These are phyloP conservation scores for Candida glucosophila DNA, from an alignment of 1,139 yeast species.

Conservation along the genomic window DNA sequence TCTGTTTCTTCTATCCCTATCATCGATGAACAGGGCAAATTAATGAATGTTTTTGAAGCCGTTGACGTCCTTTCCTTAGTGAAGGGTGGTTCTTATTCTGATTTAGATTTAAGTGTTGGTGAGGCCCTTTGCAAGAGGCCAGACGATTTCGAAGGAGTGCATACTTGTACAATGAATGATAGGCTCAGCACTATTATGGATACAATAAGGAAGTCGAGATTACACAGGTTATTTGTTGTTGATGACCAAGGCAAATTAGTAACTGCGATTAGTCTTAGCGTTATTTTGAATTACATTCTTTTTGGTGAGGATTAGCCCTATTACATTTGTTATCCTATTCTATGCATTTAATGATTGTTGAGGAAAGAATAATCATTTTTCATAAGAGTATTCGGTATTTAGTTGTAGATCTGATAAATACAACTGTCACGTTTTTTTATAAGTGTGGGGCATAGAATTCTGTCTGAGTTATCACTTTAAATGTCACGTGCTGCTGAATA, in stretches of 20 bases:
- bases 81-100: constrained; percentile 91
- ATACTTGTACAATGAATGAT: constrained; percentile 87
- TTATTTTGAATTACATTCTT: constrained; percentile 75
- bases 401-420: too few species aligned
- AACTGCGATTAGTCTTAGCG: constrained; percentile 88
- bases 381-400: too few species aligned
- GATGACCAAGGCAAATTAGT: constrained; percentile 69
- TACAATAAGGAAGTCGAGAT: constrained; percentile 81
- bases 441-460: too few species aligned
- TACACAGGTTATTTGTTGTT: constrained; percentile 89
- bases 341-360: too few species aligned
- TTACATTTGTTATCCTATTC: too few species aligned
- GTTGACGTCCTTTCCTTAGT: constrained; percentile 89
- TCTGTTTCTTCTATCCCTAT: constrained; percentile 91
- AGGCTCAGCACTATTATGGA: constrained; percentile 87
- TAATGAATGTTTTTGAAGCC: constrained; percentile 91
- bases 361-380: too few species aligned
- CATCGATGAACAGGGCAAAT: constrained; percentile 65
- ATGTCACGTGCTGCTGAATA: too few species aligned
- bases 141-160: constrained; percentile 96
- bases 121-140: constrained; percentile 93
- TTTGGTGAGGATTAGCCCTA: constrained; percentile 46
- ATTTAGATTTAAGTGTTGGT: constrained; percentile 85
- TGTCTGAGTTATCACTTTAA: too few species aligned
- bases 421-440: too few species aligned